Percentiles rank a stretch among this genome's conserved stretches.
Conservation (phyloP, 768 basidiomycete species). For the Pleurotus salmoneostramineus region DNA sequence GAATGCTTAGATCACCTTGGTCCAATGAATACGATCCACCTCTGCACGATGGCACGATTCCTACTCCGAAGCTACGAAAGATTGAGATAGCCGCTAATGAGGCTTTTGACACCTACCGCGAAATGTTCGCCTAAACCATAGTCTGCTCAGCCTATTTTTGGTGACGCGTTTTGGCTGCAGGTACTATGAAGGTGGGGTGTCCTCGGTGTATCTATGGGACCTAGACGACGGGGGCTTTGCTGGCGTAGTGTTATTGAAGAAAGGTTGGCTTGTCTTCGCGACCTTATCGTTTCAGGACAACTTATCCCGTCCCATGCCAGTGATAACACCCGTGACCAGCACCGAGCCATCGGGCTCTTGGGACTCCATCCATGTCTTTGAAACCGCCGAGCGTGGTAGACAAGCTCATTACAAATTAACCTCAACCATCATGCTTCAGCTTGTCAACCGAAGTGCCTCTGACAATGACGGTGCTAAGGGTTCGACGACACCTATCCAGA, state of each 20-base stretch:
- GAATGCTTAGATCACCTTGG: conserved; percentile 84
- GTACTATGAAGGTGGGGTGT: conserved; percentile 98
- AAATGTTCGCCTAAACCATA: conserved; percentile 52
- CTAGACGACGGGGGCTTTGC: conserved; percentile 95
- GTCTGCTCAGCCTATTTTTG: not conserved
- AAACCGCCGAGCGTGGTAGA: conserved; percentile 86
- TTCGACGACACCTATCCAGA: not conserved
- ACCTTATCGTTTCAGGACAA: not conserved
- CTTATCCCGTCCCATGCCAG: conserved; percentile 28
- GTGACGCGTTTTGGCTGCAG: conserved; percentile 28
- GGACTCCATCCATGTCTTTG: conserved; percentile 99
- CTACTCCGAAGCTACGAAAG: conserved; percentile 80
- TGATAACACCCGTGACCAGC: conserved; percentile 49
- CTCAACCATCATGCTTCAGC: conserved; percentile 93
- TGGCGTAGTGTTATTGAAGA: conserved; percentile 94
- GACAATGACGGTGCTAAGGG: conserved; percentile 29
- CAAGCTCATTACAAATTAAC: conserved; percentile 97
- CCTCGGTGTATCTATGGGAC: conserved; percentile 98
- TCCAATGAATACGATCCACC: conserved; percentile 95
- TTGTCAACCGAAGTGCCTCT: conserved; percentile 51
- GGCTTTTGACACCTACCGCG: conserved; percentile 95
- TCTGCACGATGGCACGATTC: conserved; percentile 83
- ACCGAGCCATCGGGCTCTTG: conserved; percentile 82
- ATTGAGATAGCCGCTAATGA: conserved; percentile 93
- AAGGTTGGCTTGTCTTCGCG: conserved; percentile 49